Percentiles rank a stretch among this genome's conserved stretches.
phyloP scores from a whole-genome alignment of 805 yeast genomes.

The Pichia cephalocereana region DNA sequence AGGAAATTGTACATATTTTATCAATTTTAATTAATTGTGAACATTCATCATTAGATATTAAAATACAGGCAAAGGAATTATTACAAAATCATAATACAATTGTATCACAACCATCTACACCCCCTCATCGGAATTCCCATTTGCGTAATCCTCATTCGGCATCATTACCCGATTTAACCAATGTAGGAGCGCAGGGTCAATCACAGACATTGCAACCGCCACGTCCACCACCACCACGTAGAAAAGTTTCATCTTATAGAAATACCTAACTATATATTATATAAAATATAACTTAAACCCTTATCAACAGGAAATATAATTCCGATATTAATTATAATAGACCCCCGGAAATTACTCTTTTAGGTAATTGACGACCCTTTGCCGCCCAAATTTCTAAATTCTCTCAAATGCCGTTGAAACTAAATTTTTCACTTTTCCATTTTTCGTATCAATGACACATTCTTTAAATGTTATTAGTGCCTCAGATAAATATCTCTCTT shows the following conservation, averaged over 20 bases:
- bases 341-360: neutral
- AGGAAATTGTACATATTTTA: neutral
- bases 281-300: no score
- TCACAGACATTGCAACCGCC: conserved; percentile 4
- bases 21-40: neutral
- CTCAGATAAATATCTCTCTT: no score
- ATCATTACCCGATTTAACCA: neutral
- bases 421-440: no score
- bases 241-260: neutral
- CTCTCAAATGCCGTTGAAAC: no score
- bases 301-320: no score
- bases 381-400: no score
- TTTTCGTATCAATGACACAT: no score
- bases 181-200: neutral
- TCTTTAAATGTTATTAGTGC: no score
- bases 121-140: neutral
- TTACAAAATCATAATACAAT: neutral
- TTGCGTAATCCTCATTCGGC: neutral
- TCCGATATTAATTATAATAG: no score
- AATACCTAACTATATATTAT: no score
- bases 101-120: neutral
- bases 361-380: no score
- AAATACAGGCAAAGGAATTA: neutral
- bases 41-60: neutral
- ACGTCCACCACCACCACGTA: conserved; percentile 1